Evolutionary conservation across 106 monocot genomes (phyloP), one percentile per base, ranked within the genome.

Genomic region (Hemerocallis citrina): DNA sequence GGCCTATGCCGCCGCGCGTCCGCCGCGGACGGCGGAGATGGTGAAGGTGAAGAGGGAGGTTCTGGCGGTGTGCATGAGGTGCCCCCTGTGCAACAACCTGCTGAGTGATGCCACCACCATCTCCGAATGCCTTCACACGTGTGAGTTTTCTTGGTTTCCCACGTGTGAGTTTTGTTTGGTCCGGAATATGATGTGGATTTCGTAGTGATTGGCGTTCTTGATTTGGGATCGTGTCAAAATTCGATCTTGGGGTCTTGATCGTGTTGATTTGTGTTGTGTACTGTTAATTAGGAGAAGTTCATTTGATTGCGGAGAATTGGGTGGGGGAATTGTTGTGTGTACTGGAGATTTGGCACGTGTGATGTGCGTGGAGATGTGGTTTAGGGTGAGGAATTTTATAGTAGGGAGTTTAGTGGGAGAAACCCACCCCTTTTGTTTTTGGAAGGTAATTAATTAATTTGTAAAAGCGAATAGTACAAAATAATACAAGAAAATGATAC

Each of bases 121-220:
- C 59, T 78, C 72, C 51, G 86, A 86, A 68, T 92, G 92, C 77
- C 83, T 92, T 28, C 92, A 92, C 64, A 83, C 92, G 28, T 92
- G 92, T 92, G 52, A 80, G 85, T 71, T 56, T 3, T n/a, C 38
- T n/a, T 25, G 11, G 17, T 32, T 48, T 24, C 29, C 25, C 7
- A 3, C 50, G n/a, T 64, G 8, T 3, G 10, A 17, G 23, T 47
- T 30, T 28, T 33, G 35, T 52, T 55, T n/a, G n/a, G n/a, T n/a
- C n/a, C n/a, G n/a, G n/a, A n/a, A 59, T n/a, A 5, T 34, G 58
- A 44, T 44, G 25, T 65, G 72, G 46, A 28, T 58, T 20, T 19
- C n/a, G 35, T 48, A 19, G 27, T 17, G 27, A 43, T 56, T 20
- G 34, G 10, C 12, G 7, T 61, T 25, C 14, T 9, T 22, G 34